Percentiles rank a stretch among this genome's conserved stretches.
phyloP scores from a whole-genome alignment of 768 basidiomycete species.

The Suillus occidentalis region DNA sequence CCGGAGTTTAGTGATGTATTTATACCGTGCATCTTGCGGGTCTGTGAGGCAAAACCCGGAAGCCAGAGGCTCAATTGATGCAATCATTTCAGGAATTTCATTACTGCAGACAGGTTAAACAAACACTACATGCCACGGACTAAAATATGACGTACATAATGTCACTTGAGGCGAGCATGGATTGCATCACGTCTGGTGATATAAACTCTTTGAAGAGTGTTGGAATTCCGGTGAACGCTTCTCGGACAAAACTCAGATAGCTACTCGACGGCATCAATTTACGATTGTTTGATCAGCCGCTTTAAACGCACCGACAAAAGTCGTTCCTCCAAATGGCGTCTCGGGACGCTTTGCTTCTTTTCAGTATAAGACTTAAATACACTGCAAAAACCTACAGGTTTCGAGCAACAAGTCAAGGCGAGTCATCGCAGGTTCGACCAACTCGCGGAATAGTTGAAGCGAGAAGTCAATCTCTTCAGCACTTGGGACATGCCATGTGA shows the following conservation, averaged over 20 bases:
- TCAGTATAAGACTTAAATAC: constrained; percentile 2
- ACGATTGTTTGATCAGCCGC: neutral
- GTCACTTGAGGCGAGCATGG: constrained; percentile 54
- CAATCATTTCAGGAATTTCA: constrained; percentile 79
- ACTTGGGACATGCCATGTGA: constrained; percentile 78
- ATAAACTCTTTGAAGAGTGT: constrained; percentile 59
- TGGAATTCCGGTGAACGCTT: constrained; percentile 74
- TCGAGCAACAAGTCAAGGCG: constrained; percentile 57
- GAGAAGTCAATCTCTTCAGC: constrained; percentile 73
- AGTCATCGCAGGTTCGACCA: constrained; percentile 63
- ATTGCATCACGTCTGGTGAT: constrained; percentile 46
- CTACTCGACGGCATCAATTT: constrained; percentile 32
- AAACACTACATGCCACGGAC: neutral
- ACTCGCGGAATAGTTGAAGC: constrained; percentile 62
- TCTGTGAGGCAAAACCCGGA: constrained; percentile 71
- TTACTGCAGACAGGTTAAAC: constrained; percentile 41
- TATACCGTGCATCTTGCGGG: constrained; percentile 60
- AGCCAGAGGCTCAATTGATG: constrained; percentile 55
- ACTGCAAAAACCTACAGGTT: constrained; percentile 38
- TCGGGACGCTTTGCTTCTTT: constrained; percentile 32
- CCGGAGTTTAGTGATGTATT: constrained; percentile 57
- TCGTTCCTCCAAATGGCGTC: constrained; percentile 80
- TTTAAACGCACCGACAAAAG: constrained; percentile 65
- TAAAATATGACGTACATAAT: constrained; percentile 53
- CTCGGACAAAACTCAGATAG: constrained; percentile 69